phyloP scores from a whole-genome alignment of 2,329 filamentous ascomycete species.

The Fusarium camptoceras region DNA sequence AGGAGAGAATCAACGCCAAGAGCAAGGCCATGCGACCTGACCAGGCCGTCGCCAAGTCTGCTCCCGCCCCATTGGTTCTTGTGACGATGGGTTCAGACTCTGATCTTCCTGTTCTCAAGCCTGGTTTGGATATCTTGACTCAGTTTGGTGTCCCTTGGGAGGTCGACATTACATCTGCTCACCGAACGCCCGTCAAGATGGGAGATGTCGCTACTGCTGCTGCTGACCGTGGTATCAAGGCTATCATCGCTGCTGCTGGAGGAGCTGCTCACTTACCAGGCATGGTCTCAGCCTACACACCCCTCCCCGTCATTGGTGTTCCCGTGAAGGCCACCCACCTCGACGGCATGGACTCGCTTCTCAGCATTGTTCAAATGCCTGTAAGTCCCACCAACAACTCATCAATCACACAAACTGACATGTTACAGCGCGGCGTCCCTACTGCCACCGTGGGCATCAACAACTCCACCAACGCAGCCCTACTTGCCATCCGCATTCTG shows the following conservation, averaged over 20 bases:
- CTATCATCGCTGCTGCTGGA: slow-evolving; percentile 81
- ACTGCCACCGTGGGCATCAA: slow-evolving; percentile 83
- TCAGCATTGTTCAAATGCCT: slow-evolving; percentile 84
- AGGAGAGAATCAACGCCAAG: slow-evolving; percentile 62
- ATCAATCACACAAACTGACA: not conserved
- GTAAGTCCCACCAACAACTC: not conserved
- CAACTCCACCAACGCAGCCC: slow-evolving; percentile 81
- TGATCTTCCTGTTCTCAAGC: slow-evolving; percentile 75
- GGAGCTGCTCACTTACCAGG: slow-evolving; percentile 80
- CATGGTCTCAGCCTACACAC: slow-evolving; percentile 78
- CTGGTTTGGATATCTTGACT: slow-evolving; percentile 73
- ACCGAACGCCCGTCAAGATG: slow-evolving; percentile 79
- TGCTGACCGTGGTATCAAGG: slow-evolving; percentile 73
- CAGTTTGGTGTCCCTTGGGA: slow-evolving; percentile 80
- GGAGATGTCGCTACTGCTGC: slow-evolving; percentile 73
- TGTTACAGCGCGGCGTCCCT: slow-evolving; percentile 66
- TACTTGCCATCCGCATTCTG: slow-evolving; percentile 77
- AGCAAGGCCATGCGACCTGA: slow-evolving; percentile 53
- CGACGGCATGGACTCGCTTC: slow-evolving; percentile 77
- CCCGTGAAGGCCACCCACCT: slow-evolving; percentile 79
- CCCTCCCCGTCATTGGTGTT: slow-evolving; percentile 80
- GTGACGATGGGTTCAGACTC: slow-evolving; percentile 89
- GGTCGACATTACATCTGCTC: slow-evolving; percentile 81
- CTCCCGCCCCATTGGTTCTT: slow-evolving; percentile 68
- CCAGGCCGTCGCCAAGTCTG: slow-evolving; percentile 24